Conservation (phyloP, 2,329 filamentous ascomycete genomes). For the Cladorrhinum sp. region DNA sequence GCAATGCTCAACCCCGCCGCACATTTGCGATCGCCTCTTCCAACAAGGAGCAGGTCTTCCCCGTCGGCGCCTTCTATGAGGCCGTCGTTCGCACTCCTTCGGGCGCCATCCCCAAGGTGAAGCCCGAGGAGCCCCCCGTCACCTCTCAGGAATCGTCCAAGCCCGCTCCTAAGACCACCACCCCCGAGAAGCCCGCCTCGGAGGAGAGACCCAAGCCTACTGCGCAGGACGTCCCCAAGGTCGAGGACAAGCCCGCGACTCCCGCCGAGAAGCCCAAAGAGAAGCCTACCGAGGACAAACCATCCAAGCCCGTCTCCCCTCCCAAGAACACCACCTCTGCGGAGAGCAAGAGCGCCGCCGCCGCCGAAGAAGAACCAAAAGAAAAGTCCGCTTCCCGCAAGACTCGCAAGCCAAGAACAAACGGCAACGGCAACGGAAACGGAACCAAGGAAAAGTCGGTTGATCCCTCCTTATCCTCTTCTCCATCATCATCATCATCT, state of each 20-base stretch:
- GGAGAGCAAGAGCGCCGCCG: slow-evolving; percentile 6
- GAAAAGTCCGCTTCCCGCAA: slow-evolving; percentile 6
- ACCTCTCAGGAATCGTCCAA: slow-evolving; percentile 33
- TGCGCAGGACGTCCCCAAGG: slow-evolving; percentile 16
- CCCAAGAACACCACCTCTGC: slow-evolving; percentile 9
- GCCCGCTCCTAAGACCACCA: slow-evolving; percentile 30
- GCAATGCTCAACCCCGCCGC: slow-evolving; percentile 22
- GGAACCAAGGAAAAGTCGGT: slow-evolving; percentile 30
- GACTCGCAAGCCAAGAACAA: slow-evolving; percentile 13
- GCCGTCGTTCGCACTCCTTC: slow-evolving; percentile 49
- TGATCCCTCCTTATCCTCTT: too few relatives aligned
- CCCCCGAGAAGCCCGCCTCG: slow-evolving; percentile 32
- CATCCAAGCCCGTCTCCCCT: slow-evolving; percentile 12
- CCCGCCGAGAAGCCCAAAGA: slow-evolving; percentile 6
- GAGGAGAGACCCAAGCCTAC: slow-evolving; percentile 13
- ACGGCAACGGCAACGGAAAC: slow-evolving; percentile 26
- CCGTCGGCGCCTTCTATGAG: slow-evolving; percentile 59
- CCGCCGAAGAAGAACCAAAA: neutral
- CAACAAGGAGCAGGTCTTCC: slow-evolving; percentile 42
- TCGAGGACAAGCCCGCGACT: slow-evolving; percentile 18
- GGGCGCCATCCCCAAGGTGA: slow-evolving; percentile 37
- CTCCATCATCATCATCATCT: slow-evolving; percentile 18
- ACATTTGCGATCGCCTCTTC: slow-evolving; percentile 27
- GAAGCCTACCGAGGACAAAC: neutral
- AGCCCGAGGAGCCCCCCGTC: slow-evolving; percentile 45